Conservation (phyloP, 2,329 filamentous ascomycete genomes). For the Penicillium sclerotigenum region DNA sequence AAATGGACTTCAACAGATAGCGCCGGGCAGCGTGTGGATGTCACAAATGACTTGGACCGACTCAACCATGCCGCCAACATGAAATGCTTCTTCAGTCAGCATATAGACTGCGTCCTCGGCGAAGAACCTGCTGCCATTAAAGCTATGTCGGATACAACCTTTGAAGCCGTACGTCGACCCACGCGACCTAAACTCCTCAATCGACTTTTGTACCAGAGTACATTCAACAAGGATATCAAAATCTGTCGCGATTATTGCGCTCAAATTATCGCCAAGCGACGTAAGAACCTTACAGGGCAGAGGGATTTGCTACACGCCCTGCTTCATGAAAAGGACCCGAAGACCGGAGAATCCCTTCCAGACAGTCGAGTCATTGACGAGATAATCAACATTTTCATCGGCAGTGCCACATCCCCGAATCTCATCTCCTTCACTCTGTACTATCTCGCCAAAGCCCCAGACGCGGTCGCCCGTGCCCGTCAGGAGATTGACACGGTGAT, state of each 20-base stretch:
- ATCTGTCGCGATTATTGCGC: slow-evolving; percentile 55
- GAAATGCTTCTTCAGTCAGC: slow-evolving; percentile 52
- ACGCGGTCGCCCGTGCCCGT: slow-evolving; percentile 59
- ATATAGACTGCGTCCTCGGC: slow-evolving; percentile 48
- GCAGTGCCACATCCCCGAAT: slow-evolving; percentile 70
- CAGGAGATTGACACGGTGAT: slow-evolving; percentile 60
- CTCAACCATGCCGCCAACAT: slow-evolving; percentile 54
- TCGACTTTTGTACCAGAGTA: slow-evolving; percentile 51
- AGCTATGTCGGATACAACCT: slow-evolving; percentile 55
- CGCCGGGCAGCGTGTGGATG: slow-evolving; percentile 41
- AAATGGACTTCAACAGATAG: slow-evolving; percentile 48
- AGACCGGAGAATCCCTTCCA: slow-evolving; percentile 57
- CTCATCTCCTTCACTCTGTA: slow-evolving; percentile 64
- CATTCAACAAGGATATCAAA: slow-evolving; percentile 54
- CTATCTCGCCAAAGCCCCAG: slow-evolving; percentile 62
- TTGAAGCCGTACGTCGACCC: slow-evolving; percentile 56
- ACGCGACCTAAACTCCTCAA: slow-evolving; percentile 53
- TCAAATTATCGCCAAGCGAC: slow-evolving; percentile 57
- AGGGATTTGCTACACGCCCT: slow-evolving; percentile 61
- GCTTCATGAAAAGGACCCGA: slow-evolving; percentile 57
- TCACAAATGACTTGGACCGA: slow-evolving; percentile 52
- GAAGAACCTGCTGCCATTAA: slow-evolving; percentile 50
- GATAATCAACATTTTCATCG: slow-evolving; percentile 62
- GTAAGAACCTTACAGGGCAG: slow-evolving; percentile 53
- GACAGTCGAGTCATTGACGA: slow-evolving; percentile 65